A percentile compares a stretch with the other conserved stretches of the same genome.
These are phyloP conservation scores for Podaxis sp. DNA, from an alignment of 768 basidiomycete species.

Conservation along the genomic window DNA sequence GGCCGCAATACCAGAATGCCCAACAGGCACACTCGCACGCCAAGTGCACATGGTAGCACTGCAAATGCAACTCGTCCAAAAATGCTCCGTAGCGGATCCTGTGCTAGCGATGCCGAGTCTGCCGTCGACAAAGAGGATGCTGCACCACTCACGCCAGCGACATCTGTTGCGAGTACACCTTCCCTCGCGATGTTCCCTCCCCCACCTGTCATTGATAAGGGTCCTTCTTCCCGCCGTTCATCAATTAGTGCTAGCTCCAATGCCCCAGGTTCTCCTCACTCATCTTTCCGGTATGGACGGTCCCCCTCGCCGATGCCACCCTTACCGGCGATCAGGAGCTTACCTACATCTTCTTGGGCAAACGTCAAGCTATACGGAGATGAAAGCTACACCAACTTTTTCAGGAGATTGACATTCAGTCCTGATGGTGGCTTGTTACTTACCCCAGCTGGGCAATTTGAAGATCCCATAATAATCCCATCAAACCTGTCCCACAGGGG, in stretches of 20 bases:
- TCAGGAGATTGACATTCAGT: slow-evolving; percentile 89
- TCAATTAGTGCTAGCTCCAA: slow-evolving; percentile 74
- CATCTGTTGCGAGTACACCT: slow-evolving; percentile 65
- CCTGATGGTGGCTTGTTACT: slow-evolving; percentile 91
- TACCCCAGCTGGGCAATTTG: slow-evolving; percentile 96
- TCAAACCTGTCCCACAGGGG: slow-evolving; percentile 15
- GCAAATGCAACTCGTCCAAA: slow-evolving; percentile 42
- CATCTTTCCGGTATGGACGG: slow-evolving; percentile 63
- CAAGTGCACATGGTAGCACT: slow-evolving; percentile 45
- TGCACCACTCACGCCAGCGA: slow-evolving; percentile 58
- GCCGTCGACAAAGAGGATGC: slow-evolving; percentile 35
- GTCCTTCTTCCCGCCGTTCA: slow-evolving; percentile 55
- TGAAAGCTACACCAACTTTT: slow-evolving; percentile 94
- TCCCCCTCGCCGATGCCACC: slow-evolving; percentile 91
- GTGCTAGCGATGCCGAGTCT: slow-evolving; percentile 69
- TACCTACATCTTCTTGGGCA: slow-evolving; percentile 54
- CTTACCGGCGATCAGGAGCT: slow-evolving; percentile 85
- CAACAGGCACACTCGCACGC: slow-evolving; percentile 66
- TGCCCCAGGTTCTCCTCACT: slow-evolving; percentile 70
- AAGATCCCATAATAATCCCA: slow-evolving; percentile 72
- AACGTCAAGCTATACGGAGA: slow-evolving; percentile 88
- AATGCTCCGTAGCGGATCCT: slow-evolving; percentile 66
- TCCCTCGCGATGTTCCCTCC: slow-evolving; percentile 63
- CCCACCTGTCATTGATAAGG: slow-evolving; percentile 37
- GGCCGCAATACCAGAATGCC: slow-evolving; percentile 83